Conservation (phyloP, 768 basidiomycete species). For the Trametes cingulata region DNA sequence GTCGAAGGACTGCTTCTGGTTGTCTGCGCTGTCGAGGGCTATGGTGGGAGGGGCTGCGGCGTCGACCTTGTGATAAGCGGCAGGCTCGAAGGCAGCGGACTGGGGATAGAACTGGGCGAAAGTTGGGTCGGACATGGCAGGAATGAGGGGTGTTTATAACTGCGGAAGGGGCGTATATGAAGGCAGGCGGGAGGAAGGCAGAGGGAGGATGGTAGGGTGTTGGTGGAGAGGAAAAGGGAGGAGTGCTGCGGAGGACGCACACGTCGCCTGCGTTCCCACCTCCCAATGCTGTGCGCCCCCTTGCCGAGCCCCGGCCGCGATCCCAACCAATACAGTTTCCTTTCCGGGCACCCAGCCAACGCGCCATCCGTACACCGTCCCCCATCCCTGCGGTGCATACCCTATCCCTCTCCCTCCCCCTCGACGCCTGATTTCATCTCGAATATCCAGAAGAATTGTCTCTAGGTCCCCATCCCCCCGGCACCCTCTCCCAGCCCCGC, state of each 20-base stretch:
- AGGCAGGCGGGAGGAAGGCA: constrained; percentile 19
- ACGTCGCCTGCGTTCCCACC: constrained; percentile 23
- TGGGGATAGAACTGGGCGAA: constrained; percentile 28
- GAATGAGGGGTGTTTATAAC: constrained; percentile 21
- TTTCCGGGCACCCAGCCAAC: constrained; percentile 16
- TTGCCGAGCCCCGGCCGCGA: constrained; percentile 19
- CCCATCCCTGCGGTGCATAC: constrained; percentile 7
- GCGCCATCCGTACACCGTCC: constrained; percentile 14
- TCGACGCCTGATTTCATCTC: not conserved
- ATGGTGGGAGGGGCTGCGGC: constrained; percentile 21
- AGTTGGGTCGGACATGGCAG: constrained; percentile 23
- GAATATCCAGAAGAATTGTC: not conserved
- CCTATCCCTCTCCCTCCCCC: not conserved
- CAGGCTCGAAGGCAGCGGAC: constrained; percentile 21
- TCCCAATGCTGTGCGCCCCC: constrained; percentile 20
- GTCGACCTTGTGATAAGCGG: constrained; percentile 20
- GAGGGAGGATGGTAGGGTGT: constrained; percentile 12
- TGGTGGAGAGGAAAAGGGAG: constrained; percentile 22
- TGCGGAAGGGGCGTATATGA: constrained; percentile 27
- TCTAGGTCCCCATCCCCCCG: not conserved
- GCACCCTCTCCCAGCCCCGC: not conserved
- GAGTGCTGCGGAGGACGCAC: constrained; percentile 25
- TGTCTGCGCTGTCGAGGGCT: constrained; percentile 56
- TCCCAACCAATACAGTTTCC: constrained; percentile 14
- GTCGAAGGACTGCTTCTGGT: constrained; percentile 29